Percentiles rank a stretch among this genome's conserved stretches.
Evolutionary conservation across 176 grass and related monocot genomes (phyloP).

Genomic region (Bothriochloa decipiens): DNA sequence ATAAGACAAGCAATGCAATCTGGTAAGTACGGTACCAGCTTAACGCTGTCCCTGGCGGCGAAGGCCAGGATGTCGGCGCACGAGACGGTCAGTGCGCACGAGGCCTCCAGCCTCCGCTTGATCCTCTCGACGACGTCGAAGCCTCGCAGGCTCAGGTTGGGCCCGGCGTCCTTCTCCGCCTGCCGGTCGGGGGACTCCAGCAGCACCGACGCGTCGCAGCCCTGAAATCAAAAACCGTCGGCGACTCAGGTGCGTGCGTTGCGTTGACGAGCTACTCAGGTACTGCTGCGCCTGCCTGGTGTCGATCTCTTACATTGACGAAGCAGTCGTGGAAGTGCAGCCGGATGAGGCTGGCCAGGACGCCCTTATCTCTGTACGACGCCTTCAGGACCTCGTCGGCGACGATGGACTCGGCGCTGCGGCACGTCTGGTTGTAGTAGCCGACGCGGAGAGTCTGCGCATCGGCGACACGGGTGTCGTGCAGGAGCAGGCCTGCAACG

Average conservation of each 20-base stretch:
- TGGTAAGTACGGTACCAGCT: neutral
- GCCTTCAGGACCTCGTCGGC: slow-evolving; percentile 44
- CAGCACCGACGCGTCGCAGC: slow-evolving; percentile 51
- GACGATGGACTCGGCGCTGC: slow-evolving; percentile 40
- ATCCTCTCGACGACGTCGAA: slow-evolving; percentile 32
- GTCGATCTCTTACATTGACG: slow-evolving; percentile 51
- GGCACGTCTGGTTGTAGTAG: slow-evolving; percentile 46
- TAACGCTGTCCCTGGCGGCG: slow-evolving; percentile 61
- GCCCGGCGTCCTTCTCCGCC: slow-evolving; percentile 53
- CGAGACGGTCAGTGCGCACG: slow-evolving; percentile 33
- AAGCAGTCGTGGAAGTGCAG: slow-evolving; percentile 95
- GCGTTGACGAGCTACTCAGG: no score
- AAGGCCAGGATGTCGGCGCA: slow-evolving; percentile 50
- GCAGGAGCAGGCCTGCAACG: slow-evolving; percentile 15
- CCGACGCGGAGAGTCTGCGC: slow-evolving; percentile 35
- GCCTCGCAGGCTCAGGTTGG: slow-evolving; percentile 40
- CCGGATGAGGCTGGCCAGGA: slow-evolving; percentile 58
- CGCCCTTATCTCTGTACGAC: neutral
- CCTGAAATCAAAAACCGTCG: slow-evolving; percentile 8
- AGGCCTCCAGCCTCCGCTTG: slow-evolving; percentile 38
- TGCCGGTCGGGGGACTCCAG: slow-evolving; percentile 30
- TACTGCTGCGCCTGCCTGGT: no score
- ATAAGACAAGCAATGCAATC: neutral
- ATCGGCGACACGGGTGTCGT: slow-evolving; percentile 1
- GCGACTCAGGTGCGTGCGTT: no score